Percentiles rank a stretch among this genome's conserved stretches.
These are phyloP conservation scores for Cyclostephanos invisitatus DNA, from an alignment of 108 stramenopile genomes.

Conservation along the genomic window DNA sequence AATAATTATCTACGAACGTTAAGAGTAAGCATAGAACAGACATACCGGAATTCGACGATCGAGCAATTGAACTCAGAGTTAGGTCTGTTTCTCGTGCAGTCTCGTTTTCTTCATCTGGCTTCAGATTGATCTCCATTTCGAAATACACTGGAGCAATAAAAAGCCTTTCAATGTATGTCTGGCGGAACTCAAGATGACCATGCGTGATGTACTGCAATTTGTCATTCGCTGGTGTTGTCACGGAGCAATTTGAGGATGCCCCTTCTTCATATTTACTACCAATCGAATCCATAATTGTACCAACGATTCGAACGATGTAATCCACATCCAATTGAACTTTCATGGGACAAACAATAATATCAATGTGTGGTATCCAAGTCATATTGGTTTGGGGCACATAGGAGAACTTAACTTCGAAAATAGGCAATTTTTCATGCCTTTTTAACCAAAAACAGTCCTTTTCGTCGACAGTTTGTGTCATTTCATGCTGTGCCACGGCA, in stretches of 20 bases:
- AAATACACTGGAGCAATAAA: constrained; percentile 38
- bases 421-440: constrained; percentile 35
- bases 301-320: constrained; percentile 44
- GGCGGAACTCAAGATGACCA: constrained; percentile 16
- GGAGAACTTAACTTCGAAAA: constrained; percentile 36
- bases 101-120: constrained; percentile 34
- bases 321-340: constrained; percentile 48
- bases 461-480: constrained; percentile 13
- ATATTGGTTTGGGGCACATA: constrained; percentile 54
- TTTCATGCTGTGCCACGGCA: constrained; percentile 2
- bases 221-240: constrained; percentile 20
- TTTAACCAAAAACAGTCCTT: constrained; percentile 41
- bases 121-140: constrained; percentile 44
- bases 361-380: constrained; percentile 46
- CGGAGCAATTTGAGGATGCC: constrained; percentile 1
- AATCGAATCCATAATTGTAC: constrained; percentile 36
- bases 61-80: constrained; percentile 41
- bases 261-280: constrained; percentile 20
- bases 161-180: constrained; percentile 50
- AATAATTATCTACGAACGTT: not conserved
- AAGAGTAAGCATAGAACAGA: not conserved
- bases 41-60: constrained; percentile 42
- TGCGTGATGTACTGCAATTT: constrained; percentile 21
- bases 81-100: constrained; percentile 19
- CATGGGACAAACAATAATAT: constrained; percentile 36